These are phyloP conservation scores for Vinca minor DNA, from an alignment of 257 asterid genomes.

Conservation along the genomic window DNA sequence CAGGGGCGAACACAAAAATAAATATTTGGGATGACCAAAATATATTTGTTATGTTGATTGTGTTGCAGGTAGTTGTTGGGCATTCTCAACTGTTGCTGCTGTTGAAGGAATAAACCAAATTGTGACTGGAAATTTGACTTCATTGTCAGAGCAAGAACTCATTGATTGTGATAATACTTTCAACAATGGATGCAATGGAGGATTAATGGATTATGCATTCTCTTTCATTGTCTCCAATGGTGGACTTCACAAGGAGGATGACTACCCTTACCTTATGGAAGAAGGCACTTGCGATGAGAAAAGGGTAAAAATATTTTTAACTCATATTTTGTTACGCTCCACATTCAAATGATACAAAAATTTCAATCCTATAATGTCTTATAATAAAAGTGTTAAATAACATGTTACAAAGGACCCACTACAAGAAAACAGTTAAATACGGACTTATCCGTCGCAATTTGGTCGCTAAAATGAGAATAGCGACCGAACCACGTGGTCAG, in stretches of 20 bases:
- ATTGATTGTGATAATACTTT: constrained; percentile 55
- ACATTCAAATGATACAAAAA: too few relatives aligned
- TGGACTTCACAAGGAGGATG: constrained; percentile 65
- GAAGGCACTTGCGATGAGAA: constrained; percentile 66
- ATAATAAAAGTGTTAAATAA: too few relatives aligned
- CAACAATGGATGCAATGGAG: constrained; percentile 72
- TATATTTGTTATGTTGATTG: too few relatives aligned
- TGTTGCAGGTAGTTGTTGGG: constrained; percentile 90
- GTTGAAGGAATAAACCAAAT: constrained; percentile 75
- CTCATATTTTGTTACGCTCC: not conserved
- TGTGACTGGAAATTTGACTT: constrained; percentile 52
- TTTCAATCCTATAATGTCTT: too few relatives aligned
- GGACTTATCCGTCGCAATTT: too few relatives aligned
- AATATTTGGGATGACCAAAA: too few relatives aligned
- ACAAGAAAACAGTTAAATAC: too few relatives aligned
- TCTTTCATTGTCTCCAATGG: constrained; percentile 43
- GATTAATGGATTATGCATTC: constrained; percentile 66
- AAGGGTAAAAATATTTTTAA: constrained; percentile 34
- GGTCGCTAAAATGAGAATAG: too few relatives aligned
- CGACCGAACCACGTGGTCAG: too few relatives aligned
- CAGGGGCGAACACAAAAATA: too few relatives aligned
- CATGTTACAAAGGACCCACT: too few relatives aligned
- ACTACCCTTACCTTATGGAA: constrained; percentile 66
- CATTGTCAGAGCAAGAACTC: constrained; percentile 63
- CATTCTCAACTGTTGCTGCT: constrained; percentile 71